Evolutionary conservation across 2,329 filamentous ascomycete species (phyloP), one percentile per base, ranked within the genome.

Genomic region (Fonsecaea pugnacius): DNA sequence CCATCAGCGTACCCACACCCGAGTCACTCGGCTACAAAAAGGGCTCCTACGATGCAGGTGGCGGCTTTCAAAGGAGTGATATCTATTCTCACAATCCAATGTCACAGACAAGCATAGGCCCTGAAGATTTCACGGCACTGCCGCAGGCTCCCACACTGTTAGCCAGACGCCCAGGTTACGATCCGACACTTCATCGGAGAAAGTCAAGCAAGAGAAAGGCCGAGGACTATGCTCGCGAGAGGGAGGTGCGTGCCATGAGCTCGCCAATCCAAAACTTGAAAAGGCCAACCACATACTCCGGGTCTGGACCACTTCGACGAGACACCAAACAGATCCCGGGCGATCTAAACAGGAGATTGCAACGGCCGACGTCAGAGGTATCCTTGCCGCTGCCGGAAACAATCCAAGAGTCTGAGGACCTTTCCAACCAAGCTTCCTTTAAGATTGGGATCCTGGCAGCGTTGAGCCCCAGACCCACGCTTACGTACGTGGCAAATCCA

Each of bases 241-340:
- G 91, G 67, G 92, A 96, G 77, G 92, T 97, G 73, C 91, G 89
- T 74, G 88, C 91, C 60, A 91, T 97, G 90, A 90, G 87, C 73
- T 85, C 87, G 46, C 85, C 84, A 66, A 57, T 63, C 35, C 82
- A 91, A 5, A 84, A 89, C 70, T 87, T 91, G 7, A 83, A 82
- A 59, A 85, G 90, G 58, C 83, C 88, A 5, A 83, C 84, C 10
- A 83, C 84, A 54, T 84, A 88, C 65, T 80, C 82, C 35, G 85
- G 84, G 75, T 66, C 64, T 16, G 84, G 84, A 59, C 80, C 86
- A 52, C 83, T 90, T 52, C 84, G 86, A 64, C 84, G 82, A 81
- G 82, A 75, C 84, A 91, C 70, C 73, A 89, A 87, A 75, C 87
- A 87, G 73, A 81, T 85, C 59, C 87, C 85, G 60, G 84, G 83